Evolutionary conservation across 129 eudicot genomes (phyloP).

Genomic region (Escallonia rubra): DNA sequence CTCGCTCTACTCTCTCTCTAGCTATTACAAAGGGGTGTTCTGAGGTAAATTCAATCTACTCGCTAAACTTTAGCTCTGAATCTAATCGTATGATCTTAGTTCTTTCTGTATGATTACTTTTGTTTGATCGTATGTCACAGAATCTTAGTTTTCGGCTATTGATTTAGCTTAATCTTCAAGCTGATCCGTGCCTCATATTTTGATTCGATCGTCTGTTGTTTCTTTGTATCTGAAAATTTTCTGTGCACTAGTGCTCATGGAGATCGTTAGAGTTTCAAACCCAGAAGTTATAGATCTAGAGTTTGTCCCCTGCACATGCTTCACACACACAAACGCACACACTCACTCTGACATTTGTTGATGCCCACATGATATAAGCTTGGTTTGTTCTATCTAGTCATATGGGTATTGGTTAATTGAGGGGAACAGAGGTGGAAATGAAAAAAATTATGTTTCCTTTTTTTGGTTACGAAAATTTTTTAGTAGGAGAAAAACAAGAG

Average conservation of each 20-base stretch:
- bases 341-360: neutral
- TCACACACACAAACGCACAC: too few relatives aligned
- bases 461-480: too few relatives aligned
- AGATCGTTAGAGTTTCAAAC: constrained; percentile 1
- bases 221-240: neutral
- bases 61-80: neutral
- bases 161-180: constrained; percentile 5
- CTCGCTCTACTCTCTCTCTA: neutral
- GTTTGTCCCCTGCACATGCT: neutral
- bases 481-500: too few relatives aligned
- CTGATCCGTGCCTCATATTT: neutral
- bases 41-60: constrained; percentile 27
- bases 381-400: neutral
- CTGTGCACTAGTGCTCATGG: neutral
- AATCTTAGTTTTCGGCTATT: neutral
- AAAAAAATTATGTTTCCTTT: too few relatives aligned
- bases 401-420: too few relatives aligned
- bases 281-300: constrained; percentile 4
- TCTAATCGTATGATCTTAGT: neutral
- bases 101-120: neutral
- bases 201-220: neutral
- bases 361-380: neutral
- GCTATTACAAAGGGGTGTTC: constrained; percentile 26
- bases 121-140: neutral
- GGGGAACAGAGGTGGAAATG: too few relatives aligned